phyloP scores from a whole-genome alignment of 1,284 basidiomycete species.

The Cryptococcus sp. region DNA sequence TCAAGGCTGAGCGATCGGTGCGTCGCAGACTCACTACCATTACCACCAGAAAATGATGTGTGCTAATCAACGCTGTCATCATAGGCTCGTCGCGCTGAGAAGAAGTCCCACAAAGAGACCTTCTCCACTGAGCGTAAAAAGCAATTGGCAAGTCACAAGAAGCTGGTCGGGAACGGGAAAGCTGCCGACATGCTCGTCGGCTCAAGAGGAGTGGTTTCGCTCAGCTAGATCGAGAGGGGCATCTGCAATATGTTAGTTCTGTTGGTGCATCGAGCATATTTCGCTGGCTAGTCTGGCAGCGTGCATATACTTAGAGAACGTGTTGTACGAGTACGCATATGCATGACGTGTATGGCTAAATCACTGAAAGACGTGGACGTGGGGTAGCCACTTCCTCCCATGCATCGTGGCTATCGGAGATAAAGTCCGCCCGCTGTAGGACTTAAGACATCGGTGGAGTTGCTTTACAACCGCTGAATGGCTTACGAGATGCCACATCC shows the following conservation, averaged over 20 bases:
- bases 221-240: slow-evolving; percentile 22
- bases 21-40: slow-evolving; percentile 12
- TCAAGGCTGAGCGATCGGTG: slow-evolving; percentile 76
- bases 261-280: too few species aligned
- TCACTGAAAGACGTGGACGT: not conserved
- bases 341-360: not conserved
- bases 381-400: not conserved
- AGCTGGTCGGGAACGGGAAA: slow-evolving; percentile 47
- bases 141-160: slow-evolving; percentile 61
- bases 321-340: slow-evolving; percentile 1
- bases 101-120: slow-evolving; percentile 74
- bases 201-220: slow-evolving; percentile 36
- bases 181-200: slow-evolving; percentile 50
- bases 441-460: not conserved
- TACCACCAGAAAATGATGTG: not conserved
- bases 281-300: too few species aligned
- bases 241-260: not conserved
- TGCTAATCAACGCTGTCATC: slow-evolving; percentile 57
- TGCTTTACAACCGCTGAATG: too few species aligned
- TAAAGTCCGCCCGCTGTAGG: slow-evolving; percentile 6
- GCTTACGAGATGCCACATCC: too few species aligned
- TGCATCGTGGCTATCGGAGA: slow-evolving; percentile 14
- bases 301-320: not conserved
- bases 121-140: slow-evolving; percentile 73
- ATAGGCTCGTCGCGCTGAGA: slow-evolving; percentile 68